Base-by-base conservation (phyloP, 2,329 filamentous ascomycete species). In the Pestalotiopsis sp. region DNA sequence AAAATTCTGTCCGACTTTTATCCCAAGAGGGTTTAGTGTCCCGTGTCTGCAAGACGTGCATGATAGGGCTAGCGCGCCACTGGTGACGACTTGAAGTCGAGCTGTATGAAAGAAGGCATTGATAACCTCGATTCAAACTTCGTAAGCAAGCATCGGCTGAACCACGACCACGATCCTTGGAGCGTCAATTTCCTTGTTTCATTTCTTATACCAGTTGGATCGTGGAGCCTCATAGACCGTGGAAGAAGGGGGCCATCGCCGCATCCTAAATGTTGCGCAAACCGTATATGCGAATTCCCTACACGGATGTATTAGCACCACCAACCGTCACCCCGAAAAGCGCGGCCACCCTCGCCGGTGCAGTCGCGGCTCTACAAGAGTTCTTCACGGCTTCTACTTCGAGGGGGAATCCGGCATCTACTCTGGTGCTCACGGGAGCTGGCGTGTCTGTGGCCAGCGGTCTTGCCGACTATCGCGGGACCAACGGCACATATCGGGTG, bases 391-490 rank as follows among this genome's bases (percentile, higher is more conserved):
- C 91, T 5, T 85, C 88, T 20, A 81, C 89, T 17, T 84, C 87
- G 12, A 77, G 78, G 6, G 81, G 83, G 61, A 81, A 88, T 20
- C 83, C 83, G 23, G 76, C 83, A 45, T 80, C 81, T 31, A 86
- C 85, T 11, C 84, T 85, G 67, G 81, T 85, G 74, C 84, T 85
- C 82, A 91, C 95, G 0, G 96, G 96, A 12, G 96, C 96, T 2
- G 96, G 96, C 2, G 92, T 99, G 65, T 97, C 94, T 1, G 95
- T 98, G 9, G 93, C 95, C 4, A 97, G 94, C 12, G 96, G 96
- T 0, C 86, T 99, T 39, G 92, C 95, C 38, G 96, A 99, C 81
- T 99, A 99, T 80, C 87, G 96, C 67, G 96, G 96, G 23, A 86
- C 89, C 65, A 93, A 95, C 72, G 96, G 96, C 70, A 98, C 95